Conservation (phyloP, 495 filamentous ascomycete species). For the Aspergillus olivimuriae region DNA sequence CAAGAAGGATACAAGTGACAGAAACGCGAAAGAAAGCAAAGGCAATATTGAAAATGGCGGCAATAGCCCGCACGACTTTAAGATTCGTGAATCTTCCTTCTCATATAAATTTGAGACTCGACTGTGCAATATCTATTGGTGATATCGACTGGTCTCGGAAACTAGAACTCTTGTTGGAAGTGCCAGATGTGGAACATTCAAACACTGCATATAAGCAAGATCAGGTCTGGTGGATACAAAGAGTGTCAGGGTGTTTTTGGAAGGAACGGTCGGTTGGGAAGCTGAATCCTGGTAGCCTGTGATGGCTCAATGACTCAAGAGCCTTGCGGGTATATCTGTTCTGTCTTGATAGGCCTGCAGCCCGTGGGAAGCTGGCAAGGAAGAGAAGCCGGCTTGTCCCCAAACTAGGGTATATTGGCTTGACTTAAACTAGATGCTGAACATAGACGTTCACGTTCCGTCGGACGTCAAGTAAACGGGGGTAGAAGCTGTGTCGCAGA, state of each 20-base stretch:
- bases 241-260: too few species aligned
- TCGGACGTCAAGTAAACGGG: too few species aligned
- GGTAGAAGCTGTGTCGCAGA: too few species aligned
- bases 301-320: too few species aligned
- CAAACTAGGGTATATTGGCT: too few species aligned
- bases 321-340: too few species aligned
- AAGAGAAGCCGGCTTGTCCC: too few species aligned
- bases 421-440: too few species aligned
- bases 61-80: constrained; percentile 13
- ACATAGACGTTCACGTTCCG: too few species aligned
- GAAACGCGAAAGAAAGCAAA: constrained; percentile 14
- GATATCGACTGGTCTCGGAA: constrained; percentile 20
- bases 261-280: too few species aligned
- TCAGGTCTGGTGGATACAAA: constrained; percentile 28
- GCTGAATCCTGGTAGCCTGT: constrained; percentile 9
- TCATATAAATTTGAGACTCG: constrained; percentile 13
- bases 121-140: constrained; percentile 27
- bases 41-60: constrained; percentile 9
- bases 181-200: constrained; percentile 21
- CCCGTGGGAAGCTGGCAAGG: too few species aligned
- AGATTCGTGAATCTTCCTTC: constrained; percentile 11
- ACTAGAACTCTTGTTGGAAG: constrained; percentile 25
- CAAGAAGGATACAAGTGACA: constrained; percentile 25
- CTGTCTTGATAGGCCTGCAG: too few species aligned
- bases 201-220: constrained; percentile 37